Percentiles rank a stretch among this genome's conserved stretches.
Evolutionary conservation across 371 early-diverging fungal genomes (phyloP).

Genomic region (Rhizopus sp.): DNA sequence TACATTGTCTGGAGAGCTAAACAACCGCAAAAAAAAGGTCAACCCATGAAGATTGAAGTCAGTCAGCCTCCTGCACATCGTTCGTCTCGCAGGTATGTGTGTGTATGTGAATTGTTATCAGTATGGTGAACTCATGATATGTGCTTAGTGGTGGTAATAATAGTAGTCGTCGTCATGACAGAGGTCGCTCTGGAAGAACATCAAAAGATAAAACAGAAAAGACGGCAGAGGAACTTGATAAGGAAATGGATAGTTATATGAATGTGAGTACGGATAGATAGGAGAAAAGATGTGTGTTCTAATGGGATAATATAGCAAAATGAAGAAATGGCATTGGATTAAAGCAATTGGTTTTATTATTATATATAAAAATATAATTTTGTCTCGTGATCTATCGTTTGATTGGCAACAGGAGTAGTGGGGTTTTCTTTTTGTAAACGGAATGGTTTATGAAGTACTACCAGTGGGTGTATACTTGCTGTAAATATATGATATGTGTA

Average conservation of each 20-base stretch:
- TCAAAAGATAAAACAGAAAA: background rate
- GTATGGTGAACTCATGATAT: background rate
- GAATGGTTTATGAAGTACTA: too few species aligned
- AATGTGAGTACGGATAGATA: conserved; percentile 22
- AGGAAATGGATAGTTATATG: conserved; percentile 53
- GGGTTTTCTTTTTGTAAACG: too few species aligned
- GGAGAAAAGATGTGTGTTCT: background rate
- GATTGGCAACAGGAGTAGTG: too few species aligned
- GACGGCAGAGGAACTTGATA: conserved; percentile 38
- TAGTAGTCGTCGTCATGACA: background rate
- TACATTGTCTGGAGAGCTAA: too few species aligned
- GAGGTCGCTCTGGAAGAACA: background rate
- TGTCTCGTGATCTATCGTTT: too few species aligned
- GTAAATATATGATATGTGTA: too few species aligned
- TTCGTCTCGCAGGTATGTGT: background rate
- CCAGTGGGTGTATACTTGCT: too few species aligned
- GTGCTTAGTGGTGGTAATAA: background rate
- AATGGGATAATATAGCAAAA: background rate
- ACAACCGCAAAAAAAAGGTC: conserved; percentile 16
- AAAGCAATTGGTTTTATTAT: too few species aligned
- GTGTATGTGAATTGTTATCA: background rate
- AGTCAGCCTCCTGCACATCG: background rate
- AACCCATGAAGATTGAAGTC: conserved; percentile 31
- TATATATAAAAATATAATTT: too few species aligned
- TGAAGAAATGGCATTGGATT: background rate